Conservation (phyloP, 306 rosid species). For the Rosa multiflora region DNA sequence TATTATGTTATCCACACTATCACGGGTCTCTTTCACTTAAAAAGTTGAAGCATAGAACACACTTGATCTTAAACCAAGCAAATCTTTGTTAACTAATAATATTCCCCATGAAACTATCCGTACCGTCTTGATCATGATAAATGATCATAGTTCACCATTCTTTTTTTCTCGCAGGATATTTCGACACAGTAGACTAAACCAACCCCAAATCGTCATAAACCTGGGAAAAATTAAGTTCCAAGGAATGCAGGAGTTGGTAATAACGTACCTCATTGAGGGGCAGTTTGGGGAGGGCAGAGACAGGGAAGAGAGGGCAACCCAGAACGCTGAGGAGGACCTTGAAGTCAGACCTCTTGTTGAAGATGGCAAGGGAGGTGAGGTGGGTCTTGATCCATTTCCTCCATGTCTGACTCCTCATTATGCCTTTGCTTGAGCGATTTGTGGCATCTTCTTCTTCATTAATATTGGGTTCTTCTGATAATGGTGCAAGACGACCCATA, state of each 20-base stretch:
- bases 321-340: constrained; percentile 83
- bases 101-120: neutral
- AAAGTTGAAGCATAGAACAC: neutral
- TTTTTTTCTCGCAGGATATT: too few relatives aligned
- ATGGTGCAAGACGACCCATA: constrained; percentile 78
- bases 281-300: constrained; percentile 47
- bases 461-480: constrained; percentile 78
- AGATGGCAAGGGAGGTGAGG: constrained; percentile 43
- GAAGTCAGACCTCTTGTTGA: constrained; percentile 69
- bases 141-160: neutral
- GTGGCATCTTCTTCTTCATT: constrained; percentile 47
- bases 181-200: neutral
- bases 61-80: too few relatives aligned
- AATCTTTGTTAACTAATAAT: neutral
- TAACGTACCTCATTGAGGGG: constrained; percentile 53
- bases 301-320: constrained; percentile 88
- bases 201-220: neutral
- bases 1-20: neutral
- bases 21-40: constrained; percentile 9
- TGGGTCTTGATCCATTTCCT: constrained; percentile 85
- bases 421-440: constrained; percentile 45
- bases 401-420: constrained; percentile 57
- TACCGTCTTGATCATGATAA: constrained; percentile 3
- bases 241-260: neutral
- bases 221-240: neutral